Evolutionary conservation across 306 rosid species (phyloP).

Genomic region (Cucurbita argyrosperma): DNA sequence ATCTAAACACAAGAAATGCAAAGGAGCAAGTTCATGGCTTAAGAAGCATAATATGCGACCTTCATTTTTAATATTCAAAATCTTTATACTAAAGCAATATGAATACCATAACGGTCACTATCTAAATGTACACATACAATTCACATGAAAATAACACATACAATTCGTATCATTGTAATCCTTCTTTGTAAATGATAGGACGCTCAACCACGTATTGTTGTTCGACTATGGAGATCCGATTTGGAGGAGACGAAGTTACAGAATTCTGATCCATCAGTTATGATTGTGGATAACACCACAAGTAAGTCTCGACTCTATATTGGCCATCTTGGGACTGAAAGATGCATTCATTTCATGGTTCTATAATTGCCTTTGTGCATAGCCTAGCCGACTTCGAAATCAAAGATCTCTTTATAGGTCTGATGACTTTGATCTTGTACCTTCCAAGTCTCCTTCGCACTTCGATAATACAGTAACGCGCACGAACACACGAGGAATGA

Average conservation of each 20-base stretch:
- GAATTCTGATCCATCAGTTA: conserved; percentile 73
- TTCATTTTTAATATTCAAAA: too few relatives aligned
- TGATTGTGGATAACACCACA: conserved; percentile 30
- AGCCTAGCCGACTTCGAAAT: not conserved
- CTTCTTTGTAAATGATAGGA: conserved; percentile 45
- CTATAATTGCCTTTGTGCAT: not conserved
- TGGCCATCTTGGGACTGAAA: not conserved
- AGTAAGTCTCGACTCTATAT: conserved; percentile 27
- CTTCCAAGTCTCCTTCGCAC: not conserved
- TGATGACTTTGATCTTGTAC: not conserved
- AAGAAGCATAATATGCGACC: too few relatives aligned
- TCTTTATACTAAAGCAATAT: too few relatives aligned
- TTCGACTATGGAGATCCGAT: conserved; percentile 72
- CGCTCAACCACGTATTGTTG: conserved; percentile 51
- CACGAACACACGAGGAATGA: not conserved
- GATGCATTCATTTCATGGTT: not conserved
- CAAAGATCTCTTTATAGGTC: not conserved
- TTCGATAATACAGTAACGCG: not conserved
- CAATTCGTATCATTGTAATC: not conserved
- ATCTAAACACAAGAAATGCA: too few relatives aligned
- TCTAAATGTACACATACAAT: too few relatives aligned
- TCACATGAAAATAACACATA: too few relatives aligned
- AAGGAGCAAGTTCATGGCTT: too few relatives aligned
- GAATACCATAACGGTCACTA: too few relatives aligned
- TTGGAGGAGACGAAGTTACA: conserved; percentile 64